phyloP scores from a whole-genome alignment of 768 basidiomycete species.

The Phaffia tasmanica region DNA sequence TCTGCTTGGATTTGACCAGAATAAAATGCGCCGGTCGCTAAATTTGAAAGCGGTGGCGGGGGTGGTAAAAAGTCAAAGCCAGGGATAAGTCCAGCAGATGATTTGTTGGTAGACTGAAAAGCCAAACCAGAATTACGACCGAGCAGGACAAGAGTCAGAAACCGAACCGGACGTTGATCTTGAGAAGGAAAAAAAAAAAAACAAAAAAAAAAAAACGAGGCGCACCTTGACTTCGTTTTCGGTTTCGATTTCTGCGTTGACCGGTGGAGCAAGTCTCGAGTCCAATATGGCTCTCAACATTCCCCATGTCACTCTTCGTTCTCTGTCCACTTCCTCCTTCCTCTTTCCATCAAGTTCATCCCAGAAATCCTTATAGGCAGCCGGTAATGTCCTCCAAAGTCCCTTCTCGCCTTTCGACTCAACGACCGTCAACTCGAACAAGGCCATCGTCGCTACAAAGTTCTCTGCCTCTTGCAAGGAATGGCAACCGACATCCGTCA shows the following conservation, averaged over 20 bases:
- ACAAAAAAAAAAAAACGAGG: slow-evolving; percentile 25
- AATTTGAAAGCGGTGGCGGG: slow-evolving; percentile 3
- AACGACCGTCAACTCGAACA: slow-evolving; percentile 53
- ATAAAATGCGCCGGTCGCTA: background rate
- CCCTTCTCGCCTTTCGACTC: slow-evolving; percentile 25
- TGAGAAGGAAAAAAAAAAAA: background rate
- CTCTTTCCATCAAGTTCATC: slow-evolving; percentile 64
- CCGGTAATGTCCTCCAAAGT: slow-evolving; percentile 61
- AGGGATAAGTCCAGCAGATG: slow-evolving; percentile 27
- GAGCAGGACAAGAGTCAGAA: background rate
- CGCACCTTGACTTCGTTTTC: slow-evolving; percentile 43
- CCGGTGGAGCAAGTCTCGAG: slow-evolving; percentile 23
- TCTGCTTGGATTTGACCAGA: slow-evolving; percentile 38
- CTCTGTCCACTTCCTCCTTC: slow-evolving; percentile 50
- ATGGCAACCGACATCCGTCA: slow-evolving; percentile 74
- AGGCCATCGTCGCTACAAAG: slow-evolving; percentile 72
- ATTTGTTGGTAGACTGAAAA: slow-evolving; percentile 9
- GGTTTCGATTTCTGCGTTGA: background rate
- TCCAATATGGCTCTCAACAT: slow-evolving; percentile 55
- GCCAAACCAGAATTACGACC: background rate
- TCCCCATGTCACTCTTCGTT: slow-evolving; percentile 61
- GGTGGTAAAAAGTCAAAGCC: slow-evolving; percentile 22
- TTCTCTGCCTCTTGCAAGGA: slow-evolving; percentile 73
- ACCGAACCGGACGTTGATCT: background rate
- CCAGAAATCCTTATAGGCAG: slow-evolving; percentile 80